Evolutionary conservation across 1,139 yeast genomes (phyloP).

Genomic region (Debaryomyces subglobosus): DNA sequence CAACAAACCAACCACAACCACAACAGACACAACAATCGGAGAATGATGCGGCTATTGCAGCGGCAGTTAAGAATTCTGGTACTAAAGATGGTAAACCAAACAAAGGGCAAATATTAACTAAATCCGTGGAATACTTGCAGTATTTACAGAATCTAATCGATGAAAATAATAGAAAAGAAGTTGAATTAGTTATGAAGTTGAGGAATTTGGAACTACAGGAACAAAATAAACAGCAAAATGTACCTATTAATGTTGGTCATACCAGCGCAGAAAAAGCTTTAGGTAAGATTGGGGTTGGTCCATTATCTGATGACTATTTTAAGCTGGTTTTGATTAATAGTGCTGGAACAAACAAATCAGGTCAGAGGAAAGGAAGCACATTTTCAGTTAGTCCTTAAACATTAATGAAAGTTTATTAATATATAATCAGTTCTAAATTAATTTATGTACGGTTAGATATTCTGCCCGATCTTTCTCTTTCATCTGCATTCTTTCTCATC

Average conservation of each 20-base stretch:
- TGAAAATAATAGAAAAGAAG: slow-evolving; percentile 74
- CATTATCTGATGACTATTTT: slow-evolving; percentile 58
- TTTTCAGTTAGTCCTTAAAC: slow-evolving; percentile 7
- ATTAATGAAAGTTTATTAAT: neutral
- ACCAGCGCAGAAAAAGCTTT: slow-evolving; percentile 83
- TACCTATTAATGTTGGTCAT: slow-evolving; percentile 54
- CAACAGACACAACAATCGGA: slow-evolving; percentile 12
- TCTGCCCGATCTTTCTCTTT: slow-evolving; percentile 51
- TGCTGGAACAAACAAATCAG: slow-evolving; percentile 29
- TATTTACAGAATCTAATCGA: slow-evolving; percentile 76
- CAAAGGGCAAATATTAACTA: slow-evolving; percentile 85
- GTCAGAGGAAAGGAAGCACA: slow-evolving; percentile 25
- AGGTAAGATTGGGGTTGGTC: slow-evolving; percentile 82
- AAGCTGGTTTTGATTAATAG: slow-evolving; percentile 38
- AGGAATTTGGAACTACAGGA: slow-evolving; percentile 52
- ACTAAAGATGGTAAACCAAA: slow-evolving; percentile 90
- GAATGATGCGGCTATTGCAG: slow-evolving; percentile 22
- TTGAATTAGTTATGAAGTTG: slow-evolving; percentile 66
- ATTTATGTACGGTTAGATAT: slow-evolving; percentile 11
- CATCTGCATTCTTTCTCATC: slow-evolving; percentile 61
- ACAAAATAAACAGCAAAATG: slow-evolving; percentile 26
- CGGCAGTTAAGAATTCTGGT: slow-evolving; percentile 56
- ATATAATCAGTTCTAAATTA: slow-evolving; percentile 4
- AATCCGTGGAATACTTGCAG: slow-evolving; percentile 83
- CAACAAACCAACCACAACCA: slow-evolving; percentile 6